Evolutionary conservation across 2,329 filamentous ascomycete genomes (phyloP).

Genomic region (Scedosporium aurantiacum): DNA sequence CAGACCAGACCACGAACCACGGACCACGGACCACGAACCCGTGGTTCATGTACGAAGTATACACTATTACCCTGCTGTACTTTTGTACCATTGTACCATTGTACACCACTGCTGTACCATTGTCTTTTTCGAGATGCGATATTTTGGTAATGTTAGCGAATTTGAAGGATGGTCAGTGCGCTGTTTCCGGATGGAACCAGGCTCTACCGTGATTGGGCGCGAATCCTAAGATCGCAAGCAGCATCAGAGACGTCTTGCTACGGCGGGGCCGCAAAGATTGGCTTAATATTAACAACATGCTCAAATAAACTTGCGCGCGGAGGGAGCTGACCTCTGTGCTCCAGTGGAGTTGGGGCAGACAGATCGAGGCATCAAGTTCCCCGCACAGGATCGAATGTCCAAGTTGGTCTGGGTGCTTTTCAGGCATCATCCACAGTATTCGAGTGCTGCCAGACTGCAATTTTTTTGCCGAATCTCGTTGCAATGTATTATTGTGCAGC

Average conservation of each 20-base stretch:
- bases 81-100: no score
- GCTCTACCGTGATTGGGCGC: neutral
- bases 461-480: neutral
- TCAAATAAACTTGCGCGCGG: neutral
- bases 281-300: neutral
- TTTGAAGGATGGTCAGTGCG: neutral
- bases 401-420: neutral
- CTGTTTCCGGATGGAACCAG: neutral
- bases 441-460: neutral
- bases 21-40: neutral
- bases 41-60: neutral
- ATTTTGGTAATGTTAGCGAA: neutral
- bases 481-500: neutral
- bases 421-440: neutral
- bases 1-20: neutral
- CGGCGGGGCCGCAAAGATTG: neutral
- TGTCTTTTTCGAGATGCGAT: neutral
- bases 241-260: neutral
- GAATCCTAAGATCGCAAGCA: neutral
- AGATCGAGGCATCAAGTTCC: neutral
- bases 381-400: neutral
- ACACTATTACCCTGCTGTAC: neutral
- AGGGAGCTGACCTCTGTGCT: neutral
- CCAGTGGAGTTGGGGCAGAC: neutral
- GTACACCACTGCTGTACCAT: no score